A percentile compares a stretch with the other conserved stretches of the same genome.
Conservation (phyloP, 2,329 filamentous ascomycete genomes). For the Xylariaceae sp. region DNA sequence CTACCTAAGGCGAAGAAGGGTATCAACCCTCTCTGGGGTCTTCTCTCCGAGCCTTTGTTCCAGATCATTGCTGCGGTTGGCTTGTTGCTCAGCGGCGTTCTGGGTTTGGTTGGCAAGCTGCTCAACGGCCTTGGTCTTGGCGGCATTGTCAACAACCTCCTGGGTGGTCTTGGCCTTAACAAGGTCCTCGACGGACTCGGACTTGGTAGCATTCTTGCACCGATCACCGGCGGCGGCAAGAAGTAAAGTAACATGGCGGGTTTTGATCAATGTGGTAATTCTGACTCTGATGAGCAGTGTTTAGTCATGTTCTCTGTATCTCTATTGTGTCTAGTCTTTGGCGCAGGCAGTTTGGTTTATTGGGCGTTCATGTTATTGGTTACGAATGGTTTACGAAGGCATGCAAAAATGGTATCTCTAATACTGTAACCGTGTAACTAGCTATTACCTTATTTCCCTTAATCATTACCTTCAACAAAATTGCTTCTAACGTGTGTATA, state of each 20-base stretch:
- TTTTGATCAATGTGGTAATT: no score
- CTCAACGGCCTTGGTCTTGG: conserved; percentile 79
- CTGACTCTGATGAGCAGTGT: no score
- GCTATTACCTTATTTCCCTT: no score
- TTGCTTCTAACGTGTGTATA: no score
- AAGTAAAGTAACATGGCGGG: conserved; percentile 27
- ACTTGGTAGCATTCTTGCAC: conserved; percentile 45
- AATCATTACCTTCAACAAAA: no score
- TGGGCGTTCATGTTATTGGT: no score
- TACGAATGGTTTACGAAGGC: no score
- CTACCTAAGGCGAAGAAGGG: conserved; percentile 96
- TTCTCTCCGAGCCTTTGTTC: conserved; percentile 80
- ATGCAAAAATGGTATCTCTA: no score
- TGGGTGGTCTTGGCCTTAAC: conserved; percentile 72
- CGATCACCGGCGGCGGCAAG: conserved; percentile 39
- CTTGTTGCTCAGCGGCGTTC: conserved; percentile 73
- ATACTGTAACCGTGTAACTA: no score
- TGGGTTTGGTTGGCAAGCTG: conserved; percentile 78
- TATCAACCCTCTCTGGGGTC: conserved; percentile 82
- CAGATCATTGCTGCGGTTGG: conserved; percentile 91
- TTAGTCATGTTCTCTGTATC: no score
- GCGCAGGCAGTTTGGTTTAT: no score
- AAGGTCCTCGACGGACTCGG: conserved; percentile 73
- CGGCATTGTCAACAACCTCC: conserved; percentile 71
- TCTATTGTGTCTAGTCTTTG: no score